Base-by-base conservation (phyloP, 2,329 filamentous ascomycete species). In the Stagonosporopsis tanaceti region DNA sequence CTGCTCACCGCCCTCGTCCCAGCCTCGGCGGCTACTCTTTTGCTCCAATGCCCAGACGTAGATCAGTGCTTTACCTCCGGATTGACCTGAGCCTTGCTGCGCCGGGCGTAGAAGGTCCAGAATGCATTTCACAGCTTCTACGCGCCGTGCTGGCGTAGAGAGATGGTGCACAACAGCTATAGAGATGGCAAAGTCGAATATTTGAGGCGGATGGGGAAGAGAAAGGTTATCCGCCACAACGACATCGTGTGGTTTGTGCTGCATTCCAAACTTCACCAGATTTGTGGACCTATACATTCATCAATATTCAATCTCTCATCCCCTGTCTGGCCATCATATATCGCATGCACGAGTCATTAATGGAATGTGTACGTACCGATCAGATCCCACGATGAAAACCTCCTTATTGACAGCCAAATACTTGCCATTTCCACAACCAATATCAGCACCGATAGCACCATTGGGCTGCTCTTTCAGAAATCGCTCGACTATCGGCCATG, bases 41-140 rank as follows among this genome's bases (percentile, higher is more conserved):
- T 99, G 95, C 82, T 99, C 95, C 20, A 99, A 82, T 1, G 95
- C 95, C 95, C 95, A 98, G 17, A 96, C 94, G 75, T 95, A 97
- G 48, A 98, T 83, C 54, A 98, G 80, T 15, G 90, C 89, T 73
- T 84, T 87, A 1, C 92, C 92, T 2, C 78, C 67, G 15, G 39
- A 47, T 12, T 22, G 48, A 34, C 38, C 17, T 6, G 25, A 17
- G 5, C 37, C 47, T 30, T 11, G 28, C 1, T 50, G 56, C 0
- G 62, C 40, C 11, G 70, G 67, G 28, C 63, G 80, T 52, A 97
- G 79, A 46, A 88, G 88, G 47, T 85, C 83, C 63, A 98, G 79
- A 46, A 98, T 85, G 38, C 85, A 84, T 45, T 80, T 78, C 17
- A 98, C 85, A 27, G 91, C 93, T 61, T 89, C 87, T 34, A 89